Conservation (phyloP, 106 monocot species). For the Iris macrosiphon region DNA sequence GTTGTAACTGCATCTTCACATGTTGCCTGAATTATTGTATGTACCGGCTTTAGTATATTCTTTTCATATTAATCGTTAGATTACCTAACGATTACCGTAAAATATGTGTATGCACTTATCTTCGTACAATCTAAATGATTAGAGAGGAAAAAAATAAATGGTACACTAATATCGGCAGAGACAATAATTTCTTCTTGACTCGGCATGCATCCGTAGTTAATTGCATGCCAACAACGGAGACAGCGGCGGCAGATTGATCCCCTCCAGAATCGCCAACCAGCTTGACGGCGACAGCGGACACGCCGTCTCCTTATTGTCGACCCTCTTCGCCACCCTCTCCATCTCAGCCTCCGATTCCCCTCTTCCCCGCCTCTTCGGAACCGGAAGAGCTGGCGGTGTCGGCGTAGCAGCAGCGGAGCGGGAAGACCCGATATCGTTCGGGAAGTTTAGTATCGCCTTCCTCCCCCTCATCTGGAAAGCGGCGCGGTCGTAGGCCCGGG, state of each 20-base stretch:
- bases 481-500: constrained; percentile 52
- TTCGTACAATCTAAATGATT: too few species aligned
- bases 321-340: not conserved
- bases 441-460: constrained; percentile 68
- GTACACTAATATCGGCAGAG: too few species aligned
- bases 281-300: constrained; percentile 13
- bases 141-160: too few species aligned
- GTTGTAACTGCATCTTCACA: too few species aligned
- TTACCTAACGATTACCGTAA: too few species aligned
- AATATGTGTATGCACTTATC: too few species aligned
- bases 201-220: too few species aligned
- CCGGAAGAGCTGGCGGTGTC: not conserved
- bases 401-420: not conserved
- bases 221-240: constrained; percentile 12
- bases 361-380: not conserved
- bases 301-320: not conserved
- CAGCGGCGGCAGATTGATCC: constrained; percentile 8
- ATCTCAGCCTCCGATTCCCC: not conserved
- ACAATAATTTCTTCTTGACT: too few species aligned
- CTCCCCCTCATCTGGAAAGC: constrained; percentile 55
- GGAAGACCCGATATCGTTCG: constrained; percentile 31
- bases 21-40: too few species aligned
- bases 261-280: constrained; percentile 15
- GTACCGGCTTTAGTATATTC: too few species aligned
- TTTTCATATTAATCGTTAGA: too few species aligned